Conservation (phyloP, 495 filamentous ascomycete species). For the Articulospora tetracladia region DNA sequence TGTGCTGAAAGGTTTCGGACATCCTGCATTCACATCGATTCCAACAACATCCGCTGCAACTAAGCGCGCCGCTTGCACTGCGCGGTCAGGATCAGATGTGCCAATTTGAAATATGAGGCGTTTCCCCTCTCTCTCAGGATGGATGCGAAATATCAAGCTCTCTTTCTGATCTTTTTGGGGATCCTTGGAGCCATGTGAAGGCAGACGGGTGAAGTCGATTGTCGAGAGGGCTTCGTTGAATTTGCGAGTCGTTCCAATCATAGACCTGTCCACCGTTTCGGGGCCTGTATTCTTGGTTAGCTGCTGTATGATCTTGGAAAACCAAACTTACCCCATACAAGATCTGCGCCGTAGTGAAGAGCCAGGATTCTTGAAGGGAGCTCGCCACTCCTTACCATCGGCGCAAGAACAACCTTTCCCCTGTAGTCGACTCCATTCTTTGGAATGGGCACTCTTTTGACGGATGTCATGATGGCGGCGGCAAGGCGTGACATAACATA, state of each 20-base stretch:
- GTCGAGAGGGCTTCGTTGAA: constrained; percentile 68
- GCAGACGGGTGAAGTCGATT: constrained; percentile 76
- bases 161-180: constrained; percentile 47
- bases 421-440: constrained; percentile 88
- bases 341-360: constrained; percentile 90
- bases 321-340: constrained; percentile 78
- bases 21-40: constrained; percentile 96
- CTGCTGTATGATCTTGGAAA: background rate
- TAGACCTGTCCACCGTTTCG: constrained; percentile 84
- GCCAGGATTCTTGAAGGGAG: constrained; percentile 82
- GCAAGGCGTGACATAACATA: constrained; percentile 26
- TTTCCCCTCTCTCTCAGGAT: constrained; percentile 66
- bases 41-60: constrained; percentile 85
- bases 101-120: constrained; percentile 88
- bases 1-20: constrained; percentile 93
- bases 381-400: constrained; percentile 96
- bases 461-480: constrained; percentile 49
- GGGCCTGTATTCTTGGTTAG: constrained; percentile 50
- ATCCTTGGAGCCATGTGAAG: constrained; percentile 59
- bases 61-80: constrained; percentile 76
- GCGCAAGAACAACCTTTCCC: constrained; percentile 88
- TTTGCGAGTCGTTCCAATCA: constrained; percentile 79
- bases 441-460: constrained; percentile 75
- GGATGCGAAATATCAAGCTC: constrained; percentile 77
- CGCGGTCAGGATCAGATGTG: constrained; percentile 72